A percentile compares a stretch with the other conserved stretches of the same genome.
Conservation (phyloP, 768 basidiomycete species). For the Lepiota brunneoincarnata region DNA sequence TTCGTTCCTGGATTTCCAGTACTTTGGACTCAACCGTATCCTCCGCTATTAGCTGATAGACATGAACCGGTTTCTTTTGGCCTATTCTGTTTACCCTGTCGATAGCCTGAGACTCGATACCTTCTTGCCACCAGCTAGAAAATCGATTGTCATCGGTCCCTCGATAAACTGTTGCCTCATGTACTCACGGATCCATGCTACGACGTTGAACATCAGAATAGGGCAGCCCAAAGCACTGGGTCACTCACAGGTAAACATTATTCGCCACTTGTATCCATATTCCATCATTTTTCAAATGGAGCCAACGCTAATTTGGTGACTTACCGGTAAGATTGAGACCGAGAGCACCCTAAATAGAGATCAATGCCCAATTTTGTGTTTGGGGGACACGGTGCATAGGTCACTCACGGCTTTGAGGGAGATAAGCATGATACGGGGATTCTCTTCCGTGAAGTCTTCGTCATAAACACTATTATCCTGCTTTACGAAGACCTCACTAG, state of each 20-base stretch:
- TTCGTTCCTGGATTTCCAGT: constrained; percentile 83
- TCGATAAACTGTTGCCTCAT: not conserved
- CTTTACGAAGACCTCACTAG: constrained; percentile 33
- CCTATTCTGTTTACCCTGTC: constrained; percentile 84
- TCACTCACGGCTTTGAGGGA: constrained; percentile 68
- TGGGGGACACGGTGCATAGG: not conserved
- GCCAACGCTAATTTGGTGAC: not conserved
- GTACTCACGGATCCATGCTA: constrained; percentile 81
- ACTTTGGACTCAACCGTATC: constrained; percentile 87
- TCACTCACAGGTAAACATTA: constrained; percentile 73
- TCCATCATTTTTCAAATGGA: not conserved
- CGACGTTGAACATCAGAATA: constrained; percentile 7
- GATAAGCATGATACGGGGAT: constrained; percentile 81
- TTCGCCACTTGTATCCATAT: constrained; percentile 55
- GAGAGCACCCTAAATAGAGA: constrained; percentile 58
- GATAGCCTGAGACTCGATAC: constrained; percentile 83
- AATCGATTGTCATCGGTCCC: not conserved
- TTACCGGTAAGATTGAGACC: constrained; percentile 77
- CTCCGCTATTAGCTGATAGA: constrained; percentile 89
- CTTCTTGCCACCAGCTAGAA: constrained; percentile 85
- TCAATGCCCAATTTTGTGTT: not conserved
- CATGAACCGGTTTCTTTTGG: constrained; percentile 78
- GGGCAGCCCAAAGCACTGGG: not conserved
- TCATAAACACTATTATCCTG: constrained; percentile 22
- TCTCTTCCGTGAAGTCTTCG: constrained; percentile 30